These are phyloP conservation scores for Phytopythium sindhum DNA, from an alignment of 352 stramenopile genomes.

Conservation along the genomic window DNA sequence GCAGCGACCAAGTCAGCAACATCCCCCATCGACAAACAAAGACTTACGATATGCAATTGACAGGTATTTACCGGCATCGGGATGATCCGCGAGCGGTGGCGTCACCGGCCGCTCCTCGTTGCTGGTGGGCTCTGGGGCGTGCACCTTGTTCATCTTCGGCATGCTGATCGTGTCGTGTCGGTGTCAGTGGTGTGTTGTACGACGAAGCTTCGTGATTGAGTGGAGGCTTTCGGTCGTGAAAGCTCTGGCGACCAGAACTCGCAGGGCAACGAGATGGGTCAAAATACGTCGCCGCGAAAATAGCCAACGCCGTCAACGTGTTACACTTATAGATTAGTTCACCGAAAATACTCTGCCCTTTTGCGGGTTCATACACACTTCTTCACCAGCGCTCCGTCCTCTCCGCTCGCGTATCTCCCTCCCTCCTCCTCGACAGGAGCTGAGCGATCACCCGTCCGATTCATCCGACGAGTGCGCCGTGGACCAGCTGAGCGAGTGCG, in stretches of 20 bases:
- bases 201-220: neutral
- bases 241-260: no score
- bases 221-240: neutral
- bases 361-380: constrained; percentile 3
- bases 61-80: neutral
- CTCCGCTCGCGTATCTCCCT: neutral
- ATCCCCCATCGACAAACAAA: neutral
- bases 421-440: neutral
- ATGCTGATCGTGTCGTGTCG: neutral
- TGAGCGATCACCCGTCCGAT: neutral
- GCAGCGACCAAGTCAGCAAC: neutral
- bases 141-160: neutral
- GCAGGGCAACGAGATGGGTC: neutral
- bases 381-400: neutral
- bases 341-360: neutral
- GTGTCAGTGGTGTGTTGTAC: neutral
- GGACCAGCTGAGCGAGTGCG: constrained; percentile 7
- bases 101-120: constrained; percentile 1
- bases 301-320: neutral
- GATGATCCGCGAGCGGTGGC: neutral
- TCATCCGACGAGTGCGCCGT: constrained; percentile 7
- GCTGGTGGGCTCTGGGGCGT: neutral
- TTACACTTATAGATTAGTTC: constrained; percentile 2
- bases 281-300: neutral
- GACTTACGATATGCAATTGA: no score